Conservation (phyloP, 169 alveolate species). For the Neospora caninum region DNA sequence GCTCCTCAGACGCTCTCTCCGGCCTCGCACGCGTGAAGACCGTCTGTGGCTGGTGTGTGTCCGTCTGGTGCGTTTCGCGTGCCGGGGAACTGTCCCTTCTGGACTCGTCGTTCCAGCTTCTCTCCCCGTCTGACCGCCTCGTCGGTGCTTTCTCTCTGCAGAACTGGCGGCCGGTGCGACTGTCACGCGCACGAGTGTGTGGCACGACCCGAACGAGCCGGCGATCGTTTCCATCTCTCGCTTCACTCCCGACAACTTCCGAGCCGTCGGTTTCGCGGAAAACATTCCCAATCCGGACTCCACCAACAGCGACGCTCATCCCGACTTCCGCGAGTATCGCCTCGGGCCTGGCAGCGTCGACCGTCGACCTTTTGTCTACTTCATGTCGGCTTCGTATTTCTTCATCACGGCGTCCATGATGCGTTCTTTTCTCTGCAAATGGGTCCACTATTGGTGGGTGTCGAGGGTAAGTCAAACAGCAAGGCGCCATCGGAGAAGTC, state of each 20-base stretch:
- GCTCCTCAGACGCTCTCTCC: too few species aligned
- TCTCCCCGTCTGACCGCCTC: too few species aligned
- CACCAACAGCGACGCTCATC: slow-evolving; percentile 81
- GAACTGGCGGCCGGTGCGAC: slow-evolving; percentile 89
- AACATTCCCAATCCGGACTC: slow-evolving; percentile 86
- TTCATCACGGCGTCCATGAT: slow-evolving; percentile 80
- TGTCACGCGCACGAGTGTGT: slow-evolving; percentile 86
- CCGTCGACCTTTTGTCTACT: slow-evolving; percentile 84
- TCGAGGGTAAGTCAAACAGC: slow-evolving; percentile 67
- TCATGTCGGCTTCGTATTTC: slow-evolving; percentile 80
- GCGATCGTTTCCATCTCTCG: slow-evolving; percentile 85
- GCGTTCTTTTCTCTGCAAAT: slow-evolving; percentile 81
- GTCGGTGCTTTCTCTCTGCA: slow-evolving; percentile 42
- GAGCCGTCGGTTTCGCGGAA: slow-evolving; percentile 88
- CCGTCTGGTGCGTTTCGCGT: slow-evolving; percentile 7
- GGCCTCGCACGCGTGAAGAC: background rate
- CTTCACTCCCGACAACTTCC: slow-evolving; percentile 85
- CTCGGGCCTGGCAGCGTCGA: slow-evolving; percentile 83
- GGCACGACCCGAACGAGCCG: slow-evolving; percentile 88
- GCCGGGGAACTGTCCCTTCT: background rate
- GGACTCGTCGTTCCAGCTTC: background rate
- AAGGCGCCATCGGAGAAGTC: too few species aligned
- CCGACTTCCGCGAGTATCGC: slow-evolving; percentile 87
- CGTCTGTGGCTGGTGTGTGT: background rate
- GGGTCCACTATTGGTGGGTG: slow-evolving; percentile 85